These are phyloP conservation scores for Rauvolfia tetraphylla DNA, from an alignment of 257 asterid genomes.

Conservation along the genomic window DNA sequence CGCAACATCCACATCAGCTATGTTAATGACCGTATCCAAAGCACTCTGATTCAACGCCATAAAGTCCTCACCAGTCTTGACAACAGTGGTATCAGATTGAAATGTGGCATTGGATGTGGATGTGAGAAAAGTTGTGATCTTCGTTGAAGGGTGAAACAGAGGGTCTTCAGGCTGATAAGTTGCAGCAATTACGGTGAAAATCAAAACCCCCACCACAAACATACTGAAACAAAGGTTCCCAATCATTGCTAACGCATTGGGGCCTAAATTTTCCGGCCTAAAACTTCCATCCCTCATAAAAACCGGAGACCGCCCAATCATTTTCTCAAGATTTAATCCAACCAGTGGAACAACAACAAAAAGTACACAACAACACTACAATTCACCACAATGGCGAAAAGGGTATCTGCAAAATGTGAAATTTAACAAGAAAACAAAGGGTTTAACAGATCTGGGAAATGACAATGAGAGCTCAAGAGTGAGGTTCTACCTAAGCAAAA, in stretches of 20 bases:
- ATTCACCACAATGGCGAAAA: slow-evolving; percentile 9
- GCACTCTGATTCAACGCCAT: slow-evolving; percentile 69
- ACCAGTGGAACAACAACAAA: not conserved
- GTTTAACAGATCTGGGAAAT: slow-evolving; percentile 24
- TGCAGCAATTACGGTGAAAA: slow-evolving; percentile 63
- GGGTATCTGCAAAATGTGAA: slow-evolving; percentile 13
- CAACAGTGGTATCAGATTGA: slow-evolving; percentile 60
- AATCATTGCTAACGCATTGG: slow-evolving; percentile 52
- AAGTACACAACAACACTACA: not conserved
- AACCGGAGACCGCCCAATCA: slow-evolving; percentile 21
- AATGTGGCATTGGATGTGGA: slow-evolving; percentile 81
- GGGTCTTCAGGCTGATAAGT: slow-evolving; percentile 59
- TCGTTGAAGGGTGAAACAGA: slow-evolving; percentile 76
- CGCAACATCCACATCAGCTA: slow-evolving; percentile 68
- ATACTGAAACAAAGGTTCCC: slow-evolving; percentile 58
- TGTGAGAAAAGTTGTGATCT: slow-evolving; percentile 65
- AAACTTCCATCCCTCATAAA: slow-evolving; percentile 42
- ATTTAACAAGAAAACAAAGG: slow-evolving; percentile 4
- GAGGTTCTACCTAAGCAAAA: not conserved
- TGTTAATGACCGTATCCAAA: slow-evolving; percentile 60
- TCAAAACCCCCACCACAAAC: slow-evolving; percentile 54
- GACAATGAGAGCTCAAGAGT: not conserved
- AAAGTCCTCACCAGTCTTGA: slow-evolving; percentile 95
- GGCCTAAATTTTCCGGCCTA: slow-evolving; percentile 77
- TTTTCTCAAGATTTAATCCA: slow-evolving; percentile 6